Conservation (phyloP, 371 early-diverging fungal species). For the Sanchytrium tribonematis region DNA sequence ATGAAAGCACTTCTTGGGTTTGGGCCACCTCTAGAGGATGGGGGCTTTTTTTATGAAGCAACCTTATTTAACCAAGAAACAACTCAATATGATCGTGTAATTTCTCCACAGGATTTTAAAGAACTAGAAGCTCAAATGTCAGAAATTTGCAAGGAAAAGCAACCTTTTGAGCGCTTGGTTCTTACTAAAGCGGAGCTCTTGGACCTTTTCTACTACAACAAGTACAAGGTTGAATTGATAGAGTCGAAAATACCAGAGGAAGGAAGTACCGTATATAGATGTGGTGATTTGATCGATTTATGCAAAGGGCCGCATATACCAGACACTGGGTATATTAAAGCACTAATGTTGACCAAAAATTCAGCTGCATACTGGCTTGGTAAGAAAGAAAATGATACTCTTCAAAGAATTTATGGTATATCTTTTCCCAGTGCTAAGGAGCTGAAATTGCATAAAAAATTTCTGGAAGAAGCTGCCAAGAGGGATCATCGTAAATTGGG, state of each 20-base stretch:
- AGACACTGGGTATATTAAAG: constrained; percentile 75
- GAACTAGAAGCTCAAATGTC: constrained; percentile 42
- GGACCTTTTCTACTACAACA: constrained; percentile 67
- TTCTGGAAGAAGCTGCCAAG: constrained; percentile 82
- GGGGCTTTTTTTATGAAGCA: constrained; percentile 11
- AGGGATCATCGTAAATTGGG: constrained; percentile 97
- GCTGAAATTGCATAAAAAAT: constrained; percentile 74
- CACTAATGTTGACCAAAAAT: constrained; percentile 78
- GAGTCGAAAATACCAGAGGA: constrained; percentile 77
- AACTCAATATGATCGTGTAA: constrained; percentile 1
- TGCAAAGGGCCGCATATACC: constrained; percentile 96
- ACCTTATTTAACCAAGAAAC: neutral
- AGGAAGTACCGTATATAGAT: constrained; percentile 86
- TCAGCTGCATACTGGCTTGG: constrained; percentile 95
- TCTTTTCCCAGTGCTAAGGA: constrained; percentile 93
- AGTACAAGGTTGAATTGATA: constrained; percentile 76
- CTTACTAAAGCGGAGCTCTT: constrained; percentile 68
- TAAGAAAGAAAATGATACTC: constrained; percentile 78
- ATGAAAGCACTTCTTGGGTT: constrained; percentile 87
- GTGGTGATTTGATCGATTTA: constrained; percentile 93
- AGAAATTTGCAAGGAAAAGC: constrained; percentile 77
- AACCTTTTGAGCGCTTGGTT: constrained; percentile 69
- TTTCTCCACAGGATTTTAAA: constrained; percentile 43
- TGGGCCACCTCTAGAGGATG: constrained; percentile 93
- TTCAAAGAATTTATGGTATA: constrained; percentile 95